Conservation (phyloP, 2,329 filamentous ascomycete genomes). For the Diaporthe citri region DNA sequence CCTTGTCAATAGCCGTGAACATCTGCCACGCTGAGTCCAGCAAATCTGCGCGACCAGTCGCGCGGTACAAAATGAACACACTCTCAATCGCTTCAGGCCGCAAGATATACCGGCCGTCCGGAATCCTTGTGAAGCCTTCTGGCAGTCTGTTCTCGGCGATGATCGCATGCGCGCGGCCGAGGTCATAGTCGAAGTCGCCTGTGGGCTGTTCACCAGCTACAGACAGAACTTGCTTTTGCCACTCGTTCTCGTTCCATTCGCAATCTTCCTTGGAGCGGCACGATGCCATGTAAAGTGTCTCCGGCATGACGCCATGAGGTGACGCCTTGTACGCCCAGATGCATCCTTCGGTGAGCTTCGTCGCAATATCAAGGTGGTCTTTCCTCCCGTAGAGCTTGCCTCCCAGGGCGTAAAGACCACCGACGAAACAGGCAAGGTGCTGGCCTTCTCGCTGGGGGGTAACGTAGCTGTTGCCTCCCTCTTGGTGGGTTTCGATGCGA, state of each 20-base stretch:
- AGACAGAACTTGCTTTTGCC: slow-evolving; percentile 43
- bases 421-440: slow-evolving; percentile 65
- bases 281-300: slow-evolving; percentile 58
- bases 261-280: slow-evolving; percentile 50
- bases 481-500: slow-evolving; percentile 45
- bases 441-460: slow-evolving; percentile 51
- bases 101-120: slow-evolving; percentile 37
- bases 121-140: slow-evolving; percentile 29
- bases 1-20: slow-evolving; percentile 35
- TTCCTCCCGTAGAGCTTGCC: slow-evolving; percentile 57
- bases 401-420: slow-evolving; percentile 64
- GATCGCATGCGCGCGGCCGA: slow-evolving; percentile 15
- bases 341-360: slow-evolving; percentile 63
- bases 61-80: slow-evolving; percentile 37
- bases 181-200: slow-evolving; percentile 26
- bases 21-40: slow-evolving; percentile 37
- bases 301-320: slow-evolving; percentile 65
- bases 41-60: slow-evolving; percentile 35
- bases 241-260: slow-evolving; percentile 47
- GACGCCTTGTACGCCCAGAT: slow-evolving; percentile 64
- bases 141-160: slow-evolving; percentile 30
- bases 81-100: slow-evolving; percentile 41
- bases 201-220: slow-evolving; percentile 31
- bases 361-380: slow-evolving; percentile 58
- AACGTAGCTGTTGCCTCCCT: slow-evolving; percentile 39